Conservation (phyloP, 1,284 basidiomycete genomes). For the Mycena citricolor region DNA sequence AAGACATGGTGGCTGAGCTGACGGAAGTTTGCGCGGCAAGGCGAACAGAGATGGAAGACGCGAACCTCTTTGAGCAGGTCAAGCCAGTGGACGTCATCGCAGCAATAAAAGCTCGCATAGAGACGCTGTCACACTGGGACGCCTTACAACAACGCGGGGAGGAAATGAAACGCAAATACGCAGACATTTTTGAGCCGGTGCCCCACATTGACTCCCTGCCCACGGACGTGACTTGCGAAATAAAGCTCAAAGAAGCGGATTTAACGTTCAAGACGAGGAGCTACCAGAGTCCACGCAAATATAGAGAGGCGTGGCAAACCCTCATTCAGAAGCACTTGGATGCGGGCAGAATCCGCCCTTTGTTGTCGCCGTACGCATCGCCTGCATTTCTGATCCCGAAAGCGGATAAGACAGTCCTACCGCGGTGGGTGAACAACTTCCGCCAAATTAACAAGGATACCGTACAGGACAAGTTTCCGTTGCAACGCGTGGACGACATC, state of each 20-base stretch:
- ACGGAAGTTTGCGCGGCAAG: background rate
- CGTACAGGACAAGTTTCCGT: conserved; percentile 29
- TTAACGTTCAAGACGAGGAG: background rate
- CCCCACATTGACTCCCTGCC: conserved; percentile 3
- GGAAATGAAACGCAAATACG: background rate
- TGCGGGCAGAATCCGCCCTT: conserved; percentile 7
- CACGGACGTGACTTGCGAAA: conserved; percentile 1
- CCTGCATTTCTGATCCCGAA: conserved; percentile 30
- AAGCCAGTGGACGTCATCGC: conserved; percentile 1
- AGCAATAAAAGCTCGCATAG: conserved; percentile 10
- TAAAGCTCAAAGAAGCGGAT: conserved; percentile 7
- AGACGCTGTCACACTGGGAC: conserved; percentile 8
- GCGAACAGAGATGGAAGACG: background rate
- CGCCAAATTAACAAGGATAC: conserved; percentile 37
- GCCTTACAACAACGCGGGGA: background rate
- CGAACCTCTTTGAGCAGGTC: background rate
- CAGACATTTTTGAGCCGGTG: conserved; percentile 1
- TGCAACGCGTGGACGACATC: conserved; percentile 6
- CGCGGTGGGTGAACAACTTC: conserved; percentile 43
- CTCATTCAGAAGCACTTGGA: conserved; percentile 5
- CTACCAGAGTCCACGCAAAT: conserved; percentile 29
- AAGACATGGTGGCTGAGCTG: background rate
- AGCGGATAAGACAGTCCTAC: conserved; percentile 31
- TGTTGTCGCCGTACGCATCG: conserved; percentile 4
- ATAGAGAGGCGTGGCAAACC: conserved; percentile 17